These are phyloP conservation scores for Angomonas deanei DNA, from an alignment of 208 protist genomes.

Conservation along the genomic window DNA sequence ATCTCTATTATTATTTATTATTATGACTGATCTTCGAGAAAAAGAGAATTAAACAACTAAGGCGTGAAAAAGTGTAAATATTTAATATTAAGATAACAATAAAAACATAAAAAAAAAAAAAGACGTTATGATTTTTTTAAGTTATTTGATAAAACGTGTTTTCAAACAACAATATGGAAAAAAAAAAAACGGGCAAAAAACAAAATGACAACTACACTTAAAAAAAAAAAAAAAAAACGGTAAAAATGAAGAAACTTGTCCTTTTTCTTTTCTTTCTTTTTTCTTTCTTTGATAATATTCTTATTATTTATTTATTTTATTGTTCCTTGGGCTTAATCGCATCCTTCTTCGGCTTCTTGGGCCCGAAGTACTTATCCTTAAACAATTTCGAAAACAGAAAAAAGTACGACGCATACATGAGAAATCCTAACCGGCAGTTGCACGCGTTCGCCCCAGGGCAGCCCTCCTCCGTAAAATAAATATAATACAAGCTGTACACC, in stretches of 20 bases:
- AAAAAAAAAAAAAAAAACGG: slow-evolving; percentile 6
- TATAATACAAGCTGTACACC: slow-evolving; percentile 39
- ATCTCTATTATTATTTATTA: slow-evolving; percentile 3
- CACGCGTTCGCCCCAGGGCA: slow-evolving; percentile 32
- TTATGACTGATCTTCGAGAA: too few relatives aligned
- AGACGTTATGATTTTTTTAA: not conserved
- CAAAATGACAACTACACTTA: not conserved
- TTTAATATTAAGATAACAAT: not conserved
- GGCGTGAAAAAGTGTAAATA: not conserved
- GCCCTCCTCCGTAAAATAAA: slow-evolving; percentile 23
- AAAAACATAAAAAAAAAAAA: not conserved
- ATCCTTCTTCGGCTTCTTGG: not conserved
- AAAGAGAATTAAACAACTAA: too few relatives aligned
- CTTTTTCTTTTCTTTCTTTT: not conserved
- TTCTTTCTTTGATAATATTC: not conserved
- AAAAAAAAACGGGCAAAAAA: slow-evolving; percentile 3
- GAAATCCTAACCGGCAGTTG: slow-evolving; percentile 45
- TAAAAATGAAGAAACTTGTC: not conserved
- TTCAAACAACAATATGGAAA: not conserved
- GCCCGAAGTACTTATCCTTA: slow-evolving; percentile 1
- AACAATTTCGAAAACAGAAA: slow-evolving; percentile 55
- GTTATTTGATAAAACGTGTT: not conserved
- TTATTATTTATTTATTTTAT: not conserved
- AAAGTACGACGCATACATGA: slow-evolving; percentile 89
- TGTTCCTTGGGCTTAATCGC: not conserved